Evolutionary conservation across 2,329 filamentous ascomycete species (phyloP).

Genomic region (Verticillium longisporum): DNA sequence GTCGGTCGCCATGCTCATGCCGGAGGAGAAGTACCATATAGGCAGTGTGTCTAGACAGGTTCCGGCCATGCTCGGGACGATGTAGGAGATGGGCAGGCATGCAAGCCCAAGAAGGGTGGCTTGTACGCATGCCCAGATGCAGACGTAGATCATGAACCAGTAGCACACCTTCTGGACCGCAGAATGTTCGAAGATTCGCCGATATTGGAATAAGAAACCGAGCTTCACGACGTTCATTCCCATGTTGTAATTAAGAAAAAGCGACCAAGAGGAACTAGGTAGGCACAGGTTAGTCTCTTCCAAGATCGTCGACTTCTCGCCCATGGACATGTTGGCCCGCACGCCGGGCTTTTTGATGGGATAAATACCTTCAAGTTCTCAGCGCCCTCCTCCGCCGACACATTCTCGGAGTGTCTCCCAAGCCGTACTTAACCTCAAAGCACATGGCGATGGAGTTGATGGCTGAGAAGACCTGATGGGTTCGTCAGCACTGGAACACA

Average conservation of each 20-base stretch:
- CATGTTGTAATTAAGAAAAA: conserved; percentile 21
- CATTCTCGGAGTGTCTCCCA: conserved; percentile 16
- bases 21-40: conserved; percentile 22
- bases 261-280: conserved; percentile 17
- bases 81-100: conserved; percentile 18
- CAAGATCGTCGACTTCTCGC: too few relatives aligned
- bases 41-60: conserved; percentile 20
- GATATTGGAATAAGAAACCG: conserved; percentile 23
- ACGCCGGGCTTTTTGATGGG: not conserved
- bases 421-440: conserved; percentile 17
- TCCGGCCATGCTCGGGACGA: conserved; percentile 16
- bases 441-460: conserved; percentile 7
- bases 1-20: conserved; percentile 19
- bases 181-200: conserved; percentile 19
- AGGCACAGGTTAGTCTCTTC: not conserved
- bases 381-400: conserved; percentile 9
- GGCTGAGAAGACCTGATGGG: conserved; percentile 13
- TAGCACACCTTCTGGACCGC: conserved; percentile 17
- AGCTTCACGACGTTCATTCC: conserved; percentile 24
- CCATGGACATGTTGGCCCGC: too few relatives aligned
- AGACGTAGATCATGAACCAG: conserved; percentile 18
- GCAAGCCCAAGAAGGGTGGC: conserved; percentile 17
- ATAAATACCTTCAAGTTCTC: conserved; percentile 15
- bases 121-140: conserved; percentile 18
- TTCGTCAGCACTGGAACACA: conserved; percentile 2